These are phyloP conservation scores for Voacanga thouarsii DNA, from an alignment of 257 asterid genomes.

Conservation along the genomic window DNA sequence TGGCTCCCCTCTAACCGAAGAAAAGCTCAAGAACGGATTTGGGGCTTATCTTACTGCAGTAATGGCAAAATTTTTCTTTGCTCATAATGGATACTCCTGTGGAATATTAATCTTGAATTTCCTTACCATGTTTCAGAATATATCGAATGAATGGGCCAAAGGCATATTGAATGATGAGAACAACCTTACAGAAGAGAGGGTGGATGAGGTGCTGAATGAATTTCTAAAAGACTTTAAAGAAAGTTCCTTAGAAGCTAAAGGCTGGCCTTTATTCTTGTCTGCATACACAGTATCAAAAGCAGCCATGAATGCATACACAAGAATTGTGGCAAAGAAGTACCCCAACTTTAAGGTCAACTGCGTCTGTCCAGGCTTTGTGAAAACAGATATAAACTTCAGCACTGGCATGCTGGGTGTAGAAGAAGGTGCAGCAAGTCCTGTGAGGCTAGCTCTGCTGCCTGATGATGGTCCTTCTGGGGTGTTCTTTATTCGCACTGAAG, in stretches of 20 bases:
- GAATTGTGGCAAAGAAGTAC: conserved; percentile 41
- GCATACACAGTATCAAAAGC: conserved; percentile 49
- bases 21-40: too few species aligned
- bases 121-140: conserved; percentile 24
- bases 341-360: conserved; percentile 38
- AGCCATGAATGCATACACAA: conserved; percentile 55
- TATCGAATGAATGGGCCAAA: conserved; percentile 47
- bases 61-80: too few species aligned
- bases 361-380: conserved; percentile 59
- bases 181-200: conserved; percentile 41
- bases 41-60: too few species aligned
- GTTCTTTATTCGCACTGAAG: neutral
- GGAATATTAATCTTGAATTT: too few species aligned
- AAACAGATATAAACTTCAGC: conserved; percentile 44
- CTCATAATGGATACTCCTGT: too few species aligned
- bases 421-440: conserved; percentile 41
- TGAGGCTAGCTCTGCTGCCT: conserved; percentile 12
- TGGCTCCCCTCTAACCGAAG: too few species aligned
- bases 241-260: conserved; percentile 35
- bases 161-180: conserved; percentile 35
- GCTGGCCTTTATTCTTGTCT: conserved; percentile 41
- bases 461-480: conserved; percentile 9
- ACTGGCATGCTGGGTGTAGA: conserved; percentile 35
- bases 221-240: conserved; percentile 48
- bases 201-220: conserved; percentile 41